Evolutionary conservation across 2,329 filamentous ascomycete genomes (phyloP).

Genomic region (Magnaporthiopsis rhizophila): DNA sequence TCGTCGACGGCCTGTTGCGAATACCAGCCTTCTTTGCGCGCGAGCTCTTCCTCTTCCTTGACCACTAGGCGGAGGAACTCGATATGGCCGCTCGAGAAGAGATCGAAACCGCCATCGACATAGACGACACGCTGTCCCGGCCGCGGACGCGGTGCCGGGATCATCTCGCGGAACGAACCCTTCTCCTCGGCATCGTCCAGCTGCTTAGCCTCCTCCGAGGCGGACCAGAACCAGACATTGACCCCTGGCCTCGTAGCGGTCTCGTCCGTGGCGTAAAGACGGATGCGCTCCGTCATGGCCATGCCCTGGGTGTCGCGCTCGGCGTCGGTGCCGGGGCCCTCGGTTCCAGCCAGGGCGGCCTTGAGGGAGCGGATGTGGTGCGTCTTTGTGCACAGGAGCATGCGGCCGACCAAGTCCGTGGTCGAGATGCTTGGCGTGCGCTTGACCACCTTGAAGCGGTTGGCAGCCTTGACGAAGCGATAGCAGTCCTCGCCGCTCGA

Average conservation of each 20-base stretch:
- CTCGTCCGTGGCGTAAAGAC: conserved; percentile 81
- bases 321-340: conserved; percentile 59
- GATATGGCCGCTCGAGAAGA: conserved; percentile 95
- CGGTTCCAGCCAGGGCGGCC: conserved; percentile 57
- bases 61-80: conserved; percentile 81
- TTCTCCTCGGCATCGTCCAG: conserved; percentile 45
- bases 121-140: conserved; percentile 84
- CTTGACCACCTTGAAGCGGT: conserved; percentile 93
- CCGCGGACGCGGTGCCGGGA: conserved; percentile 62
- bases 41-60: conserved; percentile 62
- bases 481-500: conserved; percentile 93
- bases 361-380: conserved; percentile 85
- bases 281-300: conserved; percentile 70
- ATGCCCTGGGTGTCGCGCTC: conserved; percentile 57
- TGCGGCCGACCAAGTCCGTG: conserved; percentile 94
- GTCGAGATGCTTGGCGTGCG: conserved; percentile 94
- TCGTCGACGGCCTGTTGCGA: conserved; percentile 53
- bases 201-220: conserved; percentile 39
- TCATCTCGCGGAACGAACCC: conserved; percentile 59
- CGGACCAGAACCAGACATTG: conserved; percentile 78
- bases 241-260: conserved; percentile 70
- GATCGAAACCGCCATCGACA: conserved; percentile 91
- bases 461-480: conserved; percentile 90
- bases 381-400: conserved; percentile 89
- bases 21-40: conserved; percentile 65